phyloP scores from a whole-genome alignment of 306 rosid species.

The Heteromeles arbutifolia region DNA sequence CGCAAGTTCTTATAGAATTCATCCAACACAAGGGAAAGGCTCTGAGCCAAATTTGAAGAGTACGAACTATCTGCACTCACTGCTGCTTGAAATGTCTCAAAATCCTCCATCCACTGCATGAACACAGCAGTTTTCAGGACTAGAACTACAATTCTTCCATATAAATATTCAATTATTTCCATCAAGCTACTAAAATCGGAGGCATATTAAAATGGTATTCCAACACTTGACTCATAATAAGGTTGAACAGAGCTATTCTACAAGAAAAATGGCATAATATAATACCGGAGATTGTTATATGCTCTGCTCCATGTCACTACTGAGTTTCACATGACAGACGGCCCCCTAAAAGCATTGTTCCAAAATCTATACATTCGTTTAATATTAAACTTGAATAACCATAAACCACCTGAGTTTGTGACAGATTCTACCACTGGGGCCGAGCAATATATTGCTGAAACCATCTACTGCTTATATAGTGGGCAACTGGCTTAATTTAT shows the following conservation, averaged over 20 bases:
- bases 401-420: not conserved
- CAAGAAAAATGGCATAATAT: not conserved
- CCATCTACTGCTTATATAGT: not conserved
- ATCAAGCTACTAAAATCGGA: not conserved
- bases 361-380: not conserved
- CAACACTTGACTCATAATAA: not conserved
- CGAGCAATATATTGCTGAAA: not conserved
- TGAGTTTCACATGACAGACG: not conserved
- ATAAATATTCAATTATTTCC: not conserved
- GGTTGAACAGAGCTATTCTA: not conserved
- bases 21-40: conserved; percentile 73
- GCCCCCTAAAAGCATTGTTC: not conserved
- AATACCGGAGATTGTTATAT: not conserved
- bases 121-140: conserved; percentile 10
- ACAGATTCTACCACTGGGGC: not conserved
- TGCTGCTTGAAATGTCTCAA: conserved; percentile 76
- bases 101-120: conserved; percentile 86
- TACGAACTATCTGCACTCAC: conserved; percentile 52
- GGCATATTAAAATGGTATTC: not conserved
- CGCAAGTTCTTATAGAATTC: conserved; percentile 77
- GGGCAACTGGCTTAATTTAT: not conserved
- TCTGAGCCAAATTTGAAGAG: conserved; percentile 52
- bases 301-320: not conserved
- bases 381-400: not conserved
- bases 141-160: not conserved